phyloP scores from a whole-genome alignment of 768 basidiomycete species.

The Leucosporidium creatinivorum region DNA sequence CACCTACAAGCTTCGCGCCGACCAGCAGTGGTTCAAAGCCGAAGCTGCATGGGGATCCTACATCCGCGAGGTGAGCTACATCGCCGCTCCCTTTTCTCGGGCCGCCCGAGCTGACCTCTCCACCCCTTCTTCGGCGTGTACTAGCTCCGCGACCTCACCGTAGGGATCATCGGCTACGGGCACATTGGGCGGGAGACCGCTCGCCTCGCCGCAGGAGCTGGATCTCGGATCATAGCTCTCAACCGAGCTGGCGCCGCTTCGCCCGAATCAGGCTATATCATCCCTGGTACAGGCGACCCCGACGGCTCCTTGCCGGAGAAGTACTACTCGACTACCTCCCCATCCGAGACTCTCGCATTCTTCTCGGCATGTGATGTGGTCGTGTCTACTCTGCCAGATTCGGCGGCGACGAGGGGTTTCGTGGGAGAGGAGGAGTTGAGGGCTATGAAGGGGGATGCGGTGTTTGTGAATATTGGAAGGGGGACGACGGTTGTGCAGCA shows the following conservation, averaged over 20 bases:
- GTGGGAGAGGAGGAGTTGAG: constrained; percentile 18
- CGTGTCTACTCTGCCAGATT: constrained; percentile 24
- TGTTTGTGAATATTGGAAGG: constrained; percentile 44
- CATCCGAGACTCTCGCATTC: constrained; percentile 4
- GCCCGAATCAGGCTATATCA: constrained; percentile 17
- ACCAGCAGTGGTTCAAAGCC: neutral
- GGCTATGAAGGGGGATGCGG: constrained; percentile 38
- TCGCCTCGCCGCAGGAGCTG: neutral
- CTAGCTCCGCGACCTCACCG: neutral
- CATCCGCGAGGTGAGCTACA: neutral
- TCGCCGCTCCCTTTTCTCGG: neutral
- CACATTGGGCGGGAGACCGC: constrained; percentile 5
- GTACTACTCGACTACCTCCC: constrained; percentile 17
- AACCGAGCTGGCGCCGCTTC: neutral
- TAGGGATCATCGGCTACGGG: constrained; percentile 4
- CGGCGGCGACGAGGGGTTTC: constrained; percentile 6
- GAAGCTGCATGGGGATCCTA: neutral
- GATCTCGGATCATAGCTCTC: neutral
- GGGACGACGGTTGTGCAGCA: constrained; percentile 40
- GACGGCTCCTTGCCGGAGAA: constrained; percentile 11
- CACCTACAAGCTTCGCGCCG: neutral
- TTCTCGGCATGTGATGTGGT: constrained; percentile 26
- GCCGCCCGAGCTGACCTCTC: no score
- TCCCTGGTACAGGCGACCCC: constrained; percentile 28
- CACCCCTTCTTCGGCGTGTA: no score